Conservation (phyloP, 2,329 filamentous ascomycete genomes). For the Stylonectria norvegica region DNA sequence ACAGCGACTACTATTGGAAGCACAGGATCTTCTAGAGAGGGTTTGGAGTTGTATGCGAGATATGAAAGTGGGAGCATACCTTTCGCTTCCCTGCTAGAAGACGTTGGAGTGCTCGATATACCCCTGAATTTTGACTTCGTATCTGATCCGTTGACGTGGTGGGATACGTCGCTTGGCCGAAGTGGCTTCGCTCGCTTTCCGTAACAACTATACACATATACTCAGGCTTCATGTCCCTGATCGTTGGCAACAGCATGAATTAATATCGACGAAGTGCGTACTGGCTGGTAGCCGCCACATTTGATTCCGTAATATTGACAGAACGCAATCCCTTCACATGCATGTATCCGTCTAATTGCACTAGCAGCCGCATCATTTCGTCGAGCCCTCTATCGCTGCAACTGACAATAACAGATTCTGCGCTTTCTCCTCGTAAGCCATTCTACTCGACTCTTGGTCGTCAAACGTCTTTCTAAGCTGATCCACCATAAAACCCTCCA, state of each 20-base stretch:
- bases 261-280: too few species aligned
- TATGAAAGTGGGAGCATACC: neutral
- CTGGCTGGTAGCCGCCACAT: too few species aligned
- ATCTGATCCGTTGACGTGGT: slow-evolving; percentile 12
- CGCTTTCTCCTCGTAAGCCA: slow-evolving; percentile 16
- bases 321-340: too few species aligned
- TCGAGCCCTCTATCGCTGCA: slow-evolving; percentile 3
- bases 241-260: too few species aligned
- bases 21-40: neutral
- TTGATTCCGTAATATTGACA: too few species aligned
- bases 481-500: slow-evolving; percentile 41
- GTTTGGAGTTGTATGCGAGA: neutral
- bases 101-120: slow-evolving; percentile 8
- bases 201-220: too few species aligned
- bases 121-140: slow-evolving; percentile 6
- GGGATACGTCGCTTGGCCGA: slow-evolving; percentile 9
- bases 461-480: slow-evolving; percentile 35
- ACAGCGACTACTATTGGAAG: neutral
- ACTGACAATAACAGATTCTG: slow-evolving; percentile 2
- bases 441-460: slow-evolving; percentile 28
- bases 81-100: slow-evolving; percentile 5
- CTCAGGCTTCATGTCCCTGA: too few species aligned
- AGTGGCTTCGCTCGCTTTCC: slow-evolving; percentile 4
- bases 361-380: neutral
- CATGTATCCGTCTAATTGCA: too few species aligned